Base-by-base conservation (phyloP, 2,329 filamentous ascomycete genomes). In the Diaporthe velutina region DNA sequence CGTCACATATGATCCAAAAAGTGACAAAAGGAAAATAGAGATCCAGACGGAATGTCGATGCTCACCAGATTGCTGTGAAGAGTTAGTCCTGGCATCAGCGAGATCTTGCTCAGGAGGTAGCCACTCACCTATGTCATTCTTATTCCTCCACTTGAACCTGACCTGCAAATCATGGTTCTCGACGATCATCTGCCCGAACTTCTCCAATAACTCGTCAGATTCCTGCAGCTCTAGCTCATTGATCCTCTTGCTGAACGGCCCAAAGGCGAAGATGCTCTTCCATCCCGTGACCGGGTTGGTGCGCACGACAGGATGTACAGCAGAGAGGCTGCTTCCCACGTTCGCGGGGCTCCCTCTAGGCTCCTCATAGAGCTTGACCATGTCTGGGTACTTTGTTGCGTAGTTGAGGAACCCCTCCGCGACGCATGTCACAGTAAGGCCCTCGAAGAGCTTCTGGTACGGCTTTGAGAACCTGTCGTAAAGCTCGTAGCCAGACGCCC, bases 401-500 rank as follows among this genome's bases (percentile, higher is more conserved):
- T 82, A 81, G 0, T 82, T 76, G 30, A 83, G 78, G 79, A 86
- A 86, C 0, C 81, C 83, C 0, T 82, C 78, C 2, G 82, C 83
- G 12, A 79, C 80, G 64, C 85, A 89, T 0, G 85, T 88, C 0
- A 85, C 88, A 0, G 87, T 90, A 6, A 91, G 78, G 0, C 82
- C 80, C 73, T 91, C 88, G 35, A 90, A 83, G 78, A 90, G 88
- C 58, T 84, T 83, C 74, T 87, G 87, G 74, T 88, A 89, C 0
- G 88, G 81, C 9, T 82, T 79, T 1, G 86, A 88, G 54, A 91
- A 83, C 5, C 89, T 85, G 78, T 92, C 90, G 71, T 90, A 91
- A 13, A 91, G 79, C 71, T 92, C 90, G 77, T 92, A 92, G 1
- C 89, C 90, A 1, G 88, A 91, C 0, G 90, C 90, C 89, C 90